Evolutionary conservation across 2,329 filamentous ascomycete genomes (phyloP).

Genomic region (Hortaea sp.): DNA sequence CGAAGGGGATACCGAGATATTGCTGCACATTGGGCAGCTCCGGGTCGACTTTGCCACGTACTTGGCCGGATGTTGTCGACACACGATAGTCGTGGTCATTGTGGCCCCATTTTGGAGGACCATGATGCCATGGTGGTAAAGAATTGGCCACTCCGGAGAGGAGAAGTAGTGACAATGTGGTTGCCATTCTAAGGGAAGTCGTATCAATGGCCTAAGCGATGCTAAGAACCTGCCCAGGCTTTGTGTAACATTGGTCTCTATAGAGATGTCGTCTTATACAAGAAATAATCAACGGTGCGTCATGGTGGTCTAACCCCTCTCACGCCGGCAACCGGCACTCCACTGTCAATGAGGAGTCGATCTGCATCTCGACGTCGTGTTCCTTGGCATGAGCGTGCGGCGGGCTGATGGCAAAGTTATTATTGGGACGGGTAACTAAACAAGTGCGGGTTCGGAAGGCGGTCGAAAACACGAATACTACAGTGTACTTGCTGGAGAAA

Average conservation of each 20-base stretch:
- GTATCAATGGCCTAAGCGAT: not conserved
- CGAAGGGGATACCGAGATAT: conserved; percentile 19
- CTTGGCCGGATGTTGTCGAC: conserved; percentile 6
- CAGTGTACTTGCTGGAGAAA: too few species aligned
- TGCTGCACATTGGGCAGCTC: conserved; percentile 7
- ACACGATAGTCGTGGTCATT: not conserved
- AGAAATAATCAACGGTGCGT: not conserved
- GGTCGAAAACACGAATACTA: too few species aligned
- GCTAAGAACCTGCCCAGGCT: too few species aligned
- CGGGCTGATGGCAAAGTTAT: too few species aligned
- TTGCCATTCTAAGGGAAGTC: not conserved
- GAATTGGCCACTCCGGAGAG: not conserved
- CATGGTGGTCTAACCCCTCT: not conserved
- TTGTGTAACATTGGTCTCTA: too few species aligned
- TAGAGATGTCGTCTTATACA: not conserved
- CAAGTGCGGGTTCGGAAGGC: too few species aligned
- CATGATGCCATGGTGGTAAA: not conserved
- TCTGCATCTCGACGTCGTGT: not conserved
- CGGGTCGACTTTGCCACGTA: conserved; percentile 8
- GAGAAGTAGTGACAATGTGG: not conserved
- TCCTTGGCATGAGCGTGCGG: not conserved
- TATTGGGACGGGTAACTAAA: too few species aligned
- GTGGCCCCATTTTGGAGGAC: not conserved
- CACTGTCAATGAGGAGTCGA: not conserved
- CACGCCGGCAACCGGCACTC: not conserved